Base-by-base conservation (phyloP, 2,329 filamentous ascomycete genomes). In the Cordyceps militaris region DNA sequence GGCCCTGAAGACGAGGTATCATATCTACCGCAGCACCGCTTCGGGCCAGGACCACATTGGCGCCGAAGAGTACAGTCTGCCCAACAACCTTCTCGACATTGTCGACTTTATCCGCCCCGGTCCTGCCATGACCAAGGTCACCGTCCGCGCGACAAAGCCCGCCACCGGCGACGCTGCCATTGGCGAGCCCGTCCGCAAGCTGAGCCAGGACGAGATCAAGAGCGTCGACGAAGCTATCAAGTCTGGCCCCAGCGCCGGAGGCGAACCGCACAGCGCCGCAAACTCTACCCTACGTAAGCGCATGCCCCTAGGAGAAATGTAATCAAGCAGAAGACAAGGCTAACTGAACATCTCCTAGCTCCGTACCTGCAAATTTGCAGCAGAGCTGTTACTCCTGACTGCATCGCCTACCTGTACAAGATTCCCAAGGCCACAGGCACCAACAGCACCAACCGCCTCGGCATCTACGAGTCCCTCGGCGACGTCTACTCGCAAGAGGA, bases 371-470 rank as follows among this genome's bases (percentile, higher is more conserved):
- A 44, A 4, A 44, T 56, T 26, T 86, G 83, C 64, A 76, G 80
- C 62, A 67, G 69, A 14, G 76, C 78, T 64, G 82, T 85, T 61
- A 84, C 81, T 0, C 80, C 81, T 0, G 74, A 75, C 43, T 86
- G 83, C 63, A 73, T 83, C 52, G 73, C 74, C 44, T 74, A 78
- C 5, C 68, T 81, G 21, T 80, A 78, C 63, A 64, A 70, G 3
- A 74, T 76, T 51, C 73, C 79, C 16, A 63, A 71, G 14, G 74
- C 72, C 14, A 68, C 65, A 3, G 67, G 67, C 8, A 54, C 60
- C 32, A 59, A 66, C 70, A 19, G 71, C 16, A 69, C 70, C 60
- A 81, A 83, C 64, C 74, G 71, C 24, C 74, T 78, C 47, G 79
- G 78, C 38, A 76, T 83, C 44, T 79, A 80, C 38, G 79, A 83